Base-by-base conservation (phyloP, 2,329 filamentous ascomycete species). In the Penicillium oxalicum region DNA sequence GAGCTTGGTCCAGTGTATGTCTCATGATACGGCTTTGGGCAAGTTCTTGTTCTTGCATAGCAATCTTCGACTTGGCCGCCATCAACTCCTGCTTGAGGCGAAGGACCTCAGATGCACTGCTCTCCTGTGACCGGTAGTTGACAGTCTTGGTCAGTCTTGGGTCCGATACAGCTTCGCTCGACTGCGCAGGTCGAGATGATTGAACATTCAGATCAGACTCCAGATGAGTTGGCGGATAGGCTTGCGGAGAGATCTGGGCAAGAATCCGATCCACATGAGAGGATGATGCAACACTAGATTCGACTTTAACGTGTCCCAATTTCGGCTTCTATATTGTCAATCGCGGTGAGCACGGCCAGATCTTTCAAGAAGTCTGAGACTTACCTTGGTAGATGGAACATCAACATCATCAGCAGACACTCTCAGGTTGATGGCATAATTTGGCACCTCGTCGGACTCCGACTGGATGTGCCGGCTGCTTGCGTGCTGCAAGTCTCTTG, bases 261-360 rank as follows among this genome's bases (percentile, higher is more conserved):
- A 74, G 62, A 39, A 75, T 79, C 51, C 83, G 83, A 60, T 93
- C 87, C 75, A 91, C 82, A 7, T 70, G 64, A n/a, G 70, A 67
- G 25, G 61, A 50, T 26, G 65, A 58, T 33, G 64, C 65, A 40
- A 51, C 47, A 47, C 61, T 54, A 46, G 59, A 51, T 40, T 57
- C 52, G 48, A 59, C 55, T 44, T 55, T 67, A 46, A 53, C 57
- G 52, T 65, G 66, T 44, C 76, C 73, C 52, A 74, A 53, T 61
- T 77, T 77, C 62, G 72, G 67, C 70, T 74, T 74, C 69, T 74
- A 59, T 50, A 59, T 59, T 59, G 64, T 75, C 45, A 75, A 67
- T 58, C 42, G 26, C 4, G 40, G 26, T 18, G 27, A 9, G 50
- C 9, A 36, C 45, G 5, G 24, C 25, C 13, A 26, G 25, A 9